Conservation (phyloP, 2,329 filamentous ascomycete genomes). For the Sarocladium strictum region DNA sequence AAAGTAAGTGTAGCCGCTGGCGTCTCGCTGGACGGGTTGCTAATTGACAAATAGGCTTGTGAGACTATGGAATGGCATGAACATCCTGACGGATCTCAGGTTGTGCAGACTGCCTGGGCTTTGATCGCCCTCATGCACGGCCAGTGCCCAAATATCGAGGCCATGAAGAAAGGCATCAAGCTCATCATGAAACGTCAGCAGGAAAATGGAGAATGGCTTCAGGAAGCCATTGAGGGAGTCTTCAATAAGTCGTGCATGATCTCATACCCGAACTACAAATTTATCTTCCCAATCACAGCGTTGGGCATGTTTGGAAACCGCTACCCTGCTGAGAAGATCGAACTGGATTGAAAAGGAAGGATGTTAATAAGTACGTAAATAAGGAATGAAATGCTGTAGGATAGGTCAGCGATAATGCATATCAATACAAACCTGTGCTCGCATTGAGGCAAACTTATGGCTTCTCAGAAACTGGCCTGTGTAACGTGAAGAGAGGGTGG, state of each 20-base stretch:
- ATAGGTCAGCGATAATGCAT: no score
- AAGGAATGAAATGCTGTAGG: no score
- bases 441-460: no score
- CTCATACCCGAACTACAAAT: conserved; percentile 98
- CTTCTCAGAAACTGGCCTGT: background rate
- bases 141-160: conserved; percentile 67
- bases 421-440: no score
- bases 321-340: conserved; percentile 60
- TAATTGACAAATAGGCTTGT: conserved; percentile 52
- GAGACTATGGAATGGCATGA: conserved; percentile 71
- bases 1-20: no score
- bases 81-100: conserved; percentile 70
- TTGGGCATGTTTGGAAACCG: conserved; percentile 78
- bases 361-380: no score
- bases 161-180: conserved; percentile 66
- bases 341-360: conserved; percentile 13
- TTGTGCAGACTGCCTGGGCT: conserved; percentile 94
- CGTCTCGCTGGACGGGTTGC: no score
- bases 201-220: conserved; percentile 85
- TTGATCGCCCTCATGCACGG: conserved; percentile 77
- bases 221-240: conserved; percentile 94
- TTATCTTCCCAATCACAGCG: conserved; percentile 90
- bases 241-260: conserved; percentile 99
- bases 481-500: background rate
- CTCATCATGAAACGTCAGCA: conserved; percentile 84